Evolutionary conservation across 2,329 filamentous ascomycete species (phyloP).

Genomic region (Fusarium luffae): DNA sequence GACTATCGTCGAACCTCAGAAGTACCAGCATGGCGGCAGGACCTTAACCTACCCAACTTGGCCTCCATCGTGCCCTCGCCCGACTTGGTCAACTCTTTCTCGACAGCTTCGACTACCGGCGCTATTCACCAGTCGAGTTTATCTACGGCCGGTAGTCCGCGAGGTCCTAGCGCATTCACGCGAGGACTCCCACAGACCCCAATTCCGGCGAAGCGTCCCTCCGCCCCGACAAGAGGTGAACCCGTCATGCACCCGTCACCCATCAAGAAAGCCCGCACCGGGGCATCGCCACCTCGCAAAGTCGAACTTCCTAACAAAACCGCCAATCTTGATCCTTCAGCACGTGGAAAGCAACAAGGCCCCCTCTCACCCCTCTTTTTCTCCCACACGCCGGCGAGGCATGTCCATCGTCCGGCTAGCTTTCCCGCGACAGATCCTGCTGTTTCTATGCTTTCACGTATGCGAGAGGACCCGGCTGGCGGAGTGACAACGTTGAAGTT

Average conservation of each 20-base stretch:
- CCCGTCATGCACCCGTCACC: slow-evolving; percentile 51
- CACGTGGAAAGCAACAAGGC: slow-evolving; percentile 49
- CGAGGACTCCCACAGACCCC: slow-evolving; percentile 34
- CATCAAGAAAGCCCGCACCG: slow-evolving; percentile 61
- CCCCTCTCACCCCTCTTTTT: slow-evolving; percentile 65
- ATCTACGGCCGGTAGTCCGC: slow-evolving; percentile 27
- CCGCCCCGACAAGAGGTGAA: slow-evolving; percentile 37
- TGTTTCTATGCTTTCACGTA: slow-evolving; percentile 59
- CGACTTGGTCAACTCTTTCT: slow-evolving; percentile 16
- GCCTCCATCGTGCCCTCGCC: slow-evolving; percentile 35
- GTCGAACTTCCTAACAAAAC: slow-evolving; percentile 55
- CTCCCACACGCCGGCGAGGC: slow-evolving; percentile 56
- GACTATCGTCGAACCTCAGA: slow-evolving; percentile 23
- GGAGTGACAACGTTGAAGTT: slow-evolving; percentile 65
- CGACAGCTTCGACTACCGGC: slow-evolving; percentile 24
- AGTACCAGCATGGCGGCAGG: slow-evolving; percentile 40
- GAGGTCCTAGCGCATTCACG: slow-evolving; percentile 27
- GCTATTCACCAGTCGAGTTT: slow-evolving; percentile 40
- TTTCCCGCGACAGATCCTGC: slow-evolving; percentile 56
- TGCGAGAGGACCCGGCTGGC: slow-evolving; percentile 57
- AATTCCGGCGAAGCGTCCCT: slow-evolving; percentile 44
- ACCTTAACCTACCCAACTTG: slow-evolving; percentile 33
- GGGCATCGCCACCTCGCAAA: slow-evolving; percentile 58
- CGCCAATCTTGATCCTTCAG: slow-evolving; percentile 39
- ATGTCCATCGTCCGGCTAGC: slow-evolving; percentile 52